phyloP scores from a whole-genome alignment of 805 yeast species.

The Ogataea kodamae region DNA sequence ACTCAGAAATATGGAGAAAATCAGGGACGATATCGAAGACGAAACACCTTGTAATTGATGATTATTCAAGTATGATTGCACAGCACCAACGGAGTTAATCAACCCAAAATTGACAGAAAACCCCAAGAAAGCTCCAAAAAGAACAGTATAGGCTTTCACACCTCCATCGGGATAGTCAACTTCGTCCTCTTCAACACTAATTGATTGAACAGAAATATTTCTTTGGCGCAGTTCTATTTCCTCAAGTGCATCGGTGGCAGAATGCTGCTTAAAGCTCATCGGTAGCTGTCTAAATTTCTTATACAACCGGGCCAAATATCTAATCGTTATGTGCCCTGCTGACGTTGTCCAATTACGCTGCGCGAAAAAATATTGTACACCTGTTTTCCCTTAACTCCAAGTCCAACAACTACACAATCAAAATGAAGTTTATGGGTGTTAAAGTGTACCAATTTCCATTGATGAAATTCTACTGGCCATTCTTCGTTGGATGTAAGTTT shows the following conservation, averaged over 20 bases:
- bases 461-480: constrained; percentile 82
- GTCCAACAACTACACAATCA: constrained; percentile 8
- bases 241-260: too few relatives aligned
- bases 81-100: constrained; percentile 56
- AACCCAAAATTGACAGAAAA: constrained; percentile 52
- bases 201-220: constrained; percentile 3
- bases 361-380: constrained; percentile 11
- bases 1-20: constrained; percentile 55
- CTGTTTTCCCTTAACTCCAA: constrained; percentile 10
- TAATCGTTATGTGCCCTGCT: constrained; percentile 15
- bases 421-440: constrained; percentile 34
- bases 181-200: constrained; percentile 16
- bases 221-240: constrained; percentile 9
- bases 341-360: constrained; percentile 16
- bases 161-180: constrained; percentile 59
- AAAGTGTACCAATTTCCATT: constrained; percentile 36
- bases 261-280: too few relatives aligned
- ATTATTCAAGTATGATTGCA: constrained; percentile 54
- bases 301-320: too few relatives aligned
- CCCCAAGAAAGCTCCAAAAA: constrained; percentile 58
- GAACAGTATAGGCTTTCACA: constrained; percentile 48
- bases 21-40: constrained; percentile 56
- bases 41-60: constrained; percentile 48
- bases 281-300: too few relatives aligned
- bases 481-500: constrained; percentile 75